phyloP scores from a whole-genome alignment of 2,329 filamentous ascomycete genomes.

The Epichloe festucae region DNA sequence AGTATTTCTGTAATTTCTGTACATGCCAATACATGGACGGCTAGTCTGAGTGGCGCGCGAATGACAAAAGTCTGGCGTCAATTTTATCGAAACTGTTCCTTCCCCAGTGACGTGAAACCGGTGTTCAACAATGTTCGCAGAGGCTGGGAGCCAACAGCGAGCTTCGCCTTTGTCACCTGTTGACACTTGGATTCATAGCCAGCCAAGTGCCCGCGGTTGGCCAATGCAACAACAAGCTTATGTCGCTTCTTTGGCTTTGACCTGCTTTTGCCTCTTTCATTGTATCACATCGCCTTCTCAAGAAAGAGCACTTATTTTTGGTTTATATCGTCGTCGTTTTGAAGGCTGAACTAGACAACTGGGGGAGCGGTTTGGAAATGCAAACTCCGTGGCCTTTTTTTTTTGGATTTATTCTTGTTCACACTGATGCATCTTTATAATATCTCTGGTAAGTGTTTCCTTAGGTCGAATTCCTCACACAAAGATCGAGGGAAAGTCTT shows the following conservation, averaged over 20 bases:
- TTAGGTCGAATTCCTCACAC: neutral
- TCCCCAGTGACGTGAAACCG: neutral
- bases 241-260: neutral
- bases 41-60: neutral
- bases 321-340: neutral
- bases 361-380: neutral
- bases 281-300: neutral
- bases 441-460: neutral
- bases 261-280: neutral
- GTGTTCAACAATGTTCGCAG: neutral
- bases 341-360: neutral
- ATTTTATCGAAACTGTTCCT: neutral
- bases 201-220: neutral
- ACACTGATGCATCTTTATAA: neutral
- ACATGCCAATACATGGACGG: neutral
- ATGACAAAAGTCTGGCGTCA: neutral
- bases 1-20: neutral
- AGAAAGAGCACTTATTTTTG: neutral
- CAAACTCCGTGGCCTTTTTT: neutral
- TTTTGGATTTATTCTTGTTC: neutral
- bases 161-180: constrained; percentile 1
- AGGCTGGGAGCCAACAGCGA: neutral
- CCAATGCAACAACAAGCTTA: neutral
- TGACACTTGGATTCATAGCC: neutral
- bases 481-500: neutral